These are phyloP conservation scores for Starmerella sp. DNA, from an alignment of 805 yeast genomes.

Conservation along the genomic window DNA sequence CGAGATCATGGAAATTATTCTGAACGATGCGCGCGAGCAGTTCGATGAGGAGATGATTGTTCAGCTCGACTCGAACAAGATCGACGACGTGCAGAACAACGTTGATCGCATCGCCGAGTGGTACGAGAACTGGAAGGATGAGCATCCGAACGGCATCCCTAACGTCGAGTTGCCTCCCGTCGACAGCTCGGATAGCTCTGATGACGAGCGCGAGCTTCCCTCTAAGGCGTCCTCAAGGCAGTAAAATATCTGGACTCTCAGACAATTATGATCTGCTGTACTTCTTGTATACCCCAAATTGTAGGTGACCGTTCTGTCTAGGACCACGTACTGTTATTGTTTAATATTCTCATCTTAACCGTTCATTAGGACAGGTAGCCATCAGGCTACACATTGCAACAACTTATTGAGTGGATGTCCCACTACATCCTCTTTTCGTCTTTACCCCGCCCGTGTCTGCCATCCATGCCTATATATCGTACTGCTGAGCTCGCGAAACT, in stretches of 20 bases:
- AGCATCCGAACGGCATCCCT: slow-evolving; percentile 22
- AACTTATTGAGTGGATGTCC: no score
- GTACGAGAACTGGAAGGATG: slow-evolving; percentile 62
- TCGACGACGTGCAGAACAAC: slow-evolving; percentile 72
- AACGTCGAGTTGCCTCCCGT: slow-evolving; percentile 11
- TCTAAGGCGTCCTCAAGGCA: not conserved
- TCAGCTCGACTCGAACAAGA: slow-evolving; percentile 58
- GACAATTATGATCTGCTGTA: no score
- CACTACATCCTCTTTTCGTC: no score
- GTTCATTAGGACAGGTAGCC: no score
- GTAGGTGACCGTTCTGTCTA: no score
- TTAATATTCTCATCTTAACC: no score
- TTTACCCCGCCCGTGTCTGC: no score
- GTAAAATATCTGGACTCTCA: not conserved
- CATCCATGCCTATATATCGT: no score
- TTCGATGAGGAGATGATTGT: slow-evolving; percentile 74
- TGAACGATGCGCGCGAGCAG: slow-evolving; percentile 75
- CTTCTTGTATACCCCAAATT: no score
- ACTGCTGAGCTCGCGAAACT: no score
- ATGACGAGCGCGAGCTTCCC: slow-evolving; percentile 13
- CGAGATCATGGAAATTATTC: slow-evolving; percentile 88
- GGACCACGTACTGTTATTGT: no score
- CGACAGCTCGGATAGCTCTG: slow-evolving; percentile 18
- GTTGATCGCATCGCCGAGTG: slow-evolving; percentile 65
- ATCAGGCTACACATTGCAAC: no score